These are phyloP conservation scores for Ophiostoma himal-ulmi DNA, from an alignment of 2,329 filamentous ascomycete genomes.

Conservation along the genomic window DNA sequence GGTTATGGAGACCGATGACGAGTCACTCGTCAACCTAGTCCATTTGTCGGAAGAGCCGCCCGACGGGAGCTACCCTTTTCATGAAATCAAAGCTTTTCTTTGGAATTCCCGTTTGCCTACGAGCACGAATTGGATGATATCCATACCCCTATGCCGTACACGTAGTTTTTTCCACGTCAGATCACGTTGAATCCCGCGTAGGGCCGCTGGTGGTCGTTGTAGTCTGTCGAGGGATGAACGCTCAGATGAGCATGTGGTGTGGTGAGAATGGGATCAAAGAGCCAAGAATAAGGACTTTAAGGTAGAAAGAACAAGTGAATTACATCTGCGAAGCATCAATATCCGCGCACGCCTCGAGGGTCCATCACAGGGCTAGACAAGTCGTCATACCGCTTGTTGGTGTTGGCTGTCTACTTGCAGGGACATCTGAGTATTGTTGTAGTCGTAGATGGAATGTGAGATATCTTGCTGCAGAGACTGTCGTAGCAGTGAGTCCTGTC, in stretches of 20 bases:
- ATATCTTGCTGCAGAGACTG: not conserved
- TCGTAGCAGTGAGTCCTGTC: not conserved
- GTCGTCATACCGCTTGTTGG: conserved; percentile 1
- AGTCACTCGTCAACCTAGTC: not conserved
- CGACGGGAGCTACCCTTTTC: not conserved
- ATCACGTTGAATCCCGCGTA: not conserved
- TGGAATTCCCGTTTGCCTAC: too few species aligned
- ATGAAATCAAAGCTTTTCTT: too few species aligned
- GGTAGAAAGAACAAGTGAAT: not conserved
- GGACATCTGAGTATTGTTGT: too few species aligned
- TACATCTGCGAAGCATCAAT: too few species aligned
- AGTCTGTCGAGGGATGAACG: not conserved
- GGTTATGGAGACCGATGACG: conserved; percentile 2
- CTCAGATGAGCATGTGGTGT: not conserved
- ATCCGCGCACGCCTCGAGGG: too few species aligned
- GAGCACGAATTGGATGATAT: not conserved
- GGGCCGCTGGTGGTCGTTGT: not conserved
- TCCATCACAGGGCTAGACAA: not conserved
- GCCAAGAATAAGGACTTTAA: too few species aligned
- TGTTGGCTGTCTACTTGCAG: not conserved
- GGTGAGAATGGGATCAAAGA: too few species aligned
- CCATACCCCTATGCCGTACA: not conserved
- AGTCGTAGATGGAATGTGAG: not conserved
- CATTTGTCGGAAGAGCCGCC: conserved; percentile 1
- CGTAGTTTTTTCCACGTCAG: not conserved